Conservation (phyloP, 441 rosid species). For the Euphorbia schlechtendalii region DNA sequence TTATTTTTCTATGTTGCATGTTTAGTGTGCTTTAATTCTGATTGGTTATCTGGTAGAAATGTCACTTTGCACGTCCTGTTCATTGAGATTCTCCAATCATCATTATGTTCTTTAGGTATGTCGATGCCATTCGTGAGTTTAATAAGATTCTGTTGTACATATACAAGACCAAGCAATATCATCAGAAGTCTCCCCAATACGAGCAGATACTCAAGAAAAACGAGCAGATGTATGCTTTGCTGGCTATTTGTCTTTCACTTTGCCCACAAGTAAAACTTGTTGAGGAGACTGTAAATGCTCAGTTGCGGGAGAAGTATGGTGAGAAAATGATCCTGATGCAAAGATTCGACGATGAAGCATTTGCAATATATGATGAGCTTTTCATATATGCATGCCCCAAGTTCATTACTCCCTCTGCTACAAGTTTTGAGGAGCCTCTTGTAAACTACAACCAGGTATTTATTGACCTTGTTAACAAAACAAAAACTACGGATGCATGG, state of each 20-base stretch:
- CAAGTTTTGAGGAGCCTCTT: conserved; percentile 89
- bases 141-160: too few relatives aligned
- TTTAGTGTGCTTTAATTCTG: too few relatives aligned
- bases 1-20: not conserved
- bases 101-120: too few relatives aligned
- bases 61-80: too few relatives aligned
- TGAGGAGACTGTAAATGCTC: too few relatives aligned
- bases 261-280: too few relatives aligned
- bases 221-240: conserved; percentile 99
- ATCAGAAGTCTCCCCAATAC: conserved; percentile 84
- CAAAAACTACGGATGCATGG: not conserved
- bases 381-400: conserved; percentile 98
- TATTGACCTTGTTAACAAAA: not conserved
- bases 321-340: conserved; percentile 93
- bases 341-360: conserved; percentile 86
- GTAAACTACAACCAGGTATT: conserved; percentile 90
- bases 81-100: too few relatives aligned
- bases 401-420: conserved; percentile 91
- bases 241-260: too few relatives aligned
- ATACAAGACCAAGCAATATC: conserved; percentile 87
- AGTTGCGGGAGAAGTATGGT: too few relatives aligned
- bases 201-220: conserved; percentile 93
- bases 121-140: too few relatives aligned
- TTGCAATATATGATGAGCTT: conserved; percentile 74
- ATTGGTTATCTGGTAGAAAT: too few relatives aligned